Evolutionary conservation across 768 basidiomycete species (phyloP), one percentile per base, ranked within the genome.

Genomic region (Agaricus subrufescens): DNA sequence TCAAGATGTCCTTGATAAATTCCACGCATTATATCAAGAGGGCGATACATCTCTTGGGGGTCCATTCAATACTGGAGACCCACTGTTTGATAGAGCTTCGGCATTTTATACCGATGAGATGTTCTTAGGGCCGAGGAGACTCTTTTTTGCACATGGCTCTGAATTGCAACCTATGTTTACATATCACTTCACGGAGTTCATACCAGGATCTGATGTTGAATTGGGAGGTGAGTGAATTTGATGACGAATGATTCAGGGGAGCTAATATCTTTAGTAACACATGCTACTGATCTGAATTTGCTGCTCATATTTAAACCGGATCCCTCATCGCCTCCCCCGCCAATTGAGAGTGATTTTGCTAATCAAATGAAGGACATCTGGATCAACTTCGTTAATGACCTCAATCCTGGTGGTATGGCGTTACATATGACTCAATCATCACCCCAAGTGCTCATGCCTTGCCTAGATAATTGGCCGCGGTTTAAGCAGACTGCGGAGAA

Each of bases 91-190:
- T 61, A 66, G 83, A 45, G 78, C 73, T 0, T 77, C 67, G 45
- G 71, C 82, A 0, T 86, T 80, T 78, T 86, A 85, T 59, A 80
- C 79, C 1, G 81, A 80, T 58, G 68, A 73, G 51, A 84, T 83
- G 79, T 86, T 74, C 63, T 67, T 84, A 30, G 71, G 76, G 0
- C 73, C 80, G 0, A 63, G 82, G 29, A 68, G 83, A 38, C 67
- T 78, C 43, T 79, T 84, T 52, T 78, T 82, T 56, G 67, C 77
- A 27, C 70, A 76, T 43, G 82, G 75, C 0, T 73, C 82, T 2
- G 58, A 71, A 0, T 58, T 71, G 23, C 80, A 81, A 59, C 74
- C 76, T 0, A 73, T 78, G 61, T 85, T 76, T 65, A 78, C 67
- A 0, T 85, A 85, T 52, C 74, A 75, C 59, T 84, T 85, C 61